A percentile compares a stretch with the other conserved stretches of the same genome.
These are phyloP conservation scores for Trichaptum fuscoviolaceum DNA, from an alignment of 768 basidiomycete species.

Conservation along the genomic window DNA sequence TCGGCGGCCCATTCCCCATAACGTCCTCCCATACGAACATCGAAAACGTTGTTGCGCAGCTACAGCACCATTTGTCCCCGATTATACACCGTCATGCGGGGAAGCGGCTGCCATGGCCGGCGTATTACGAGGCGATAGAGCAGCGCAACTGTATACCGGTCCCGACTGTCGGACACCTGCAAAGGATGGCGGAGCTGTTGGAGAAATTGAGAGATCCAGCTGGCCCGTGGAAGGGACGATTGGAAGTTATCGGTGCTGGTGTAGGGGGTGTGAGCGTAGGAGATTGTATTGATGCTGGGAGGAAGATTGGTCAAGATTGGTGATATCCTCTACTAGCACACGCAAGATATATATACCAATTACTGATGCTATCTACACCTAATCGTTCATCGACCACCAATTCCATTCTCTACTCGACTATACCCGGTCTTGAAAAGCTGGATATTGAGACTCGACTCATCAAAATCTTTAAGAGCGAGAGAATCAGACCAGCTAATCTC, in stretches of 20 bases:
- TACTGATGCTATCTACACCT: too few relatives aligned
- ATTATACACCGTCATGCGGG: conserved; percentile 33
- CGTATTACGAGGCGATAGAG: conserved; percentile 44
- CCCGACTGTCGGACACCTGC: conserved; percentile 63
- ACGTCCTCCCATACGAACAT: conserved; percentile 17
- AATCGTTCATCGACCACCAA: too few relatives aligned
- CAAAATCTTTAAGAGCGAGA: background rate
- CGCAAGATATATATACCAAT: too few relatives aligned
- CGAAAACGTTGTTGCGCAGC: conserved; percentile 15
- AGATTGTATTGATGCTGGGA: conserved; percentile 78
- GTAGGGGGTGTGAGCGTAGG: conserved; percentile 83
- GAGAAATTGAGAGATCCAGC: conserved; percentile 40
- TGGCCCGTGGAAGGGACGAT: conserved; percentile 29
- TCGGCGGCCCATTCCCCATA: conserved; percentile 67
- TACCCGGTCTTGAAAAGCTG: background rate
- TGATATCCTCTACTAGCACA: conserved; percentile 4
- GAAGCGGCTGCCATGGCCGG: conserved; percentile 46
- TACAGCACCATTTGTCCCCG: conserved; percentile 16
- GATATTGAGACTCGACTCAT: background rate
- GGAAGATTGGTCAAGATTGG: conserved; percentile 30
- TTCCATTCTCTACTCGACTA: background rate
- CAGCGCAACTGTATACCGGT: conserved; percentile 77
- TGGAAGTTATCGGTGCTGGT: conserved; percentile 79
- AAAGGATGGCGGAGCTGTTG: conserved; percentile 58
- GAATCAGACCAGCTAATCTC: background rate